Evolutionary conservation across 768 basidiomycete genomes (phyloP), one percentile per base, ranked within the genome.

Genomic region (Goffeauzyma gilvescens): DNA sequence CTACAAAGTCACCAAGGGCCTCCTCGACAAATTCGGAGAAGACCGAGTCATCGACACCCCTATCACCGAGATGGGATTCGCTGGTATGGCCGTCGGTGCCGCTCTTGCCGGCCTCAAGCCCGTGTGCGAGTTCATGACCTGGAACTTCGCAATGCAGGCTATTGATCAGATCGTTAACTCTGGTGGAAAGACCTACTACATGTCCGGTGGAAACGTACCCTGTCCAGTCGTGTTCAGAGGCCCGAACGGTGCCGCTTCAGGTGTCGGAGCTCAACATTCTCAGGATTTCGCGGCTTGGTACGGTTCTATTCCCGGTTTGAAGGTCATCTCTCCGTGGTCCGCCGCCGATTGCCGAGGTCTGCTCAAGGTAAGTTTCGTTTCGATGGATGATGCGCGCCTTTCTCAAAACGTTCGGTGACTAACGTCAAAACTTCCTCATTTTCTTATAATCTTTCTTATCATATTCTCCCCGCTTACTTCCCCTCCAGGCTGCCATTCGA

Each of bases 161-260:
- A 96, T 98, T 64, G 93, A 98, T 69, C 93, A 98, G 61, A 98
- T 98, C 50, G 86, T 98, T 67, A 98, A 98, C 74, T 96, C 93
- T n/a, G 93, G 81, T 43, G 93, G 85, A 48, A 98, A 96, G 72
- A 98, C 93, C 4, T 89, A 95, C 68, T 98, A 98, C 75, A 98
- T 98, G 93, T 96, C 93, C 28, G 93, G 93, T 45, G 93, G 93
- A 51, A 95, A 87, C 58, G 89, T 95, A 14, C 83, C 87, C 9
- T 96, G 90, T 70, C 87, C 93, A 18, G 83, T 98, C 50, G 90
- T 95, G 42, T 98, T 98, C 79, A 85, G 93, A 68, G 93, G 93
- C 40, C 93, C 93, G 49, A 98, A 98, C 65, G 93, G 93, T 63
- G 93, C 93, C 38, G 93, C 93, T 37, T 67, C 89, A 38, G 93